Conservation (phyloP, 2,329 filamentous ascomycete species). For the Cladosporium sp. region DNA sequence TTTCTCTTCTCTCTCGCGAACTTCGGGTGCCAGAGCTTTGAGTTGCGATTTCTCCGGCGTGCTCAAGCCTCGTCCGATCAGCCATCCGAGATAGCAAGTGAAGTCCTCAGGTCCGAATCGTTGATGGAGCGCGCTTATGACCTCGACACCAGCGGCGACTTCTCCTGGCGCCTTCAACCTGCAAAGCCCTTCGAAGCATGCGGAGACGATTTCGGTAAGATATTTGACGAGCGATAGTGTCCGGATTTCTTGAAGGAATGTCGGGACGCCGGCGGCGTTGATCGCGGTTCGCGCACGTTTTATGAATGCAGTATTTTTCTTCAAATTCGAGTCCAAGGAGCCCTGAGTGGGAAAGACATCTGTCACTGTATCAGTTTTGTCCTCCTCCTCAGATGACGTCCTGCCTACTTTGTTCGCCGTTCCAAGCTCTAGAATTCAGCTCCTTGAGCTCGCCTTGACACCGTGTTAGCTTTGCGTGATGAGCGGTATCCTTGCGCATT, state of each 20-base stretch:
- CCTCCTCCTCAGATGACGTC: conserved; percentile 11
- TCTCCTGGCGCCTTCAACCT: conserved; percentile 89
- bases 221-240: conserved; percentile 93
- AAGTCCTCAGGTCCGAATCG: conserved; percentile 88
- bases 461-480: conserved; percentile 10
- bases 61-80: conserved; percentile 83
- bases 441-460: conserved; percentile 77
- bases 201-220: conserved; percentile 92
- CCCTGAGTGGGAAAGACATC: conserved; percentile 73
- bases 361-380: conserved; percentile 34
- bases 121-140: conserved; percentile 92
- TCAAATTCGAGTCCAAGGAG: conserved; percentile 88
- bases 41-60: conserved; percentile 82
- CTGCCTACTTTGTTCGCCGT: conserved; percentile 72
- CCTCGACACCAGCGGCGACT: conserved; percentile 85
- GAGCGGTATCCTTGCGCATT: neutral
- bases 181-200: conserved; percentile 90
- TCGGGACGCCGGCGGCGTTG: conserved; percentile 70
- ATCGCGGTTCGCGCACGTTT: conserved; percentile 91
- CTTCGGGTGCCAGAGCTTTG: conserved; percentile 73
- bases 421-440: conserved; percentile 83
- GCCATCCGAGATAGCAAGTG: conserved; percentile 87
- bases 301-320: conserved; percentile 98
- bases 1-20: conserved; percentile 92
- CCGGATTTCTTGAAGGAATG: conserved; percentile 85